Evolutionary conservation across 176 grass and related monocot genomes (phyloP).

Genomic region (Paspalum vaginatum): DNA sequence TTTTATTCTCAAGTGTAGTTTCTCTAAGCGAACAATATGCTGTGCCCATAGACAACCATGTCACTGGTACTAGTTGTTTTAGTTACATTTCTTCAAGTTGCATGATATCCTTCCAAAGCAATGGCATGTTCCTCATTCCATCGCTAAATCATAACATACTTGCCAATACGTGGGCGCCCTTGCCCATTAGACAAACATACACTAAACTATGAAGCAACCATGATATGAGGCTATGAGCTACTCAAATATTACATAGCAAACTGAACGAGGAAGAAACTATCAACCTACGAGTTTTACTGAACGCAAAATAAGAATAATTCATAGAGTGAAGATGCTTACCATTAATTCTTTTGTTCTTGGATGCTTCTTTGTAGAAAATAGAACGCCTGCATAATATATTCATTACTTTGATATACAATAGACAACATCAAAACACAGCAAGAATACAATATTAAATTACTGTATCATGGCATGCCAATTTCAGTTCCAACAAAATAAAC

Average conservation of each 20-base stretch:
- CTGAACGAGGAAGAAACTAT: not conserved
- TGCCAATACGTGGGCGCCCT: not conserved
- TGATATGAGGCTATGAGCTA: slow-evolving; percentile 20
- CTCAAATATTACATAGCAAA: slow-evolving; percentile 25
- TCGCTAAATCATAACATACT: slow-evolving; percentile 2
- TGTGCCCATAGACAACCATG: not conserved
- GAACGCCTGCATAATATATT: slow-evolving; percentile 62
- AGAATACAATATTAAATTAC: slow-evolving; percentile 1
- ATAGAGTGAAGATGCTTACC: slow-evolving; percentile 50
- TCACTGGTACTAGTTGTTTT: slow-evolving; percentile 26
- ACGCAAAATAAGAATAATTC: slow-evolving; percentile 11
- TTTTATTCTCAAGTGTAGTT: not conserved
- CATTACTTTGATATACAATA: slow-evolving; percentile 20
- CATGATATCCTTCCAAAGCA: not conserved
- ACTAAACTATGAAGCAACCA: slow-evolving; percentile 26
- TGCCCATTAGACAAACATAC: slow-evolving; percentile 22
- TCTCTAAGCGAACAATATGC: not conserved
- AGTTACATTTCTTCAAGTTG: slow-evolving; percentile 16
- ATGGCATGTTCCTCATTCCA: not conserved
- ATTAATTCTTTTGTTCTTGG: slow-evolving; percentile 96
- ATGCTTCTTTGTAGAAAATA: slow-evolving; percentile 97
- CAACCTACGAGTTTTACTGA: not conserved
- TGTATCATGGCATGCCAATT: slow-evolving; percentile 1
- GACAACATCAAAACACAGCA: slow-evolving; percentile 30
- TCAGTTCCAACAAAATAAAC: slow-evolving; percentile 35